Conservation (phyloP, 2,329 filamentous ascomycete genomes). For the Dothideomycetidae sp. region DNA sequence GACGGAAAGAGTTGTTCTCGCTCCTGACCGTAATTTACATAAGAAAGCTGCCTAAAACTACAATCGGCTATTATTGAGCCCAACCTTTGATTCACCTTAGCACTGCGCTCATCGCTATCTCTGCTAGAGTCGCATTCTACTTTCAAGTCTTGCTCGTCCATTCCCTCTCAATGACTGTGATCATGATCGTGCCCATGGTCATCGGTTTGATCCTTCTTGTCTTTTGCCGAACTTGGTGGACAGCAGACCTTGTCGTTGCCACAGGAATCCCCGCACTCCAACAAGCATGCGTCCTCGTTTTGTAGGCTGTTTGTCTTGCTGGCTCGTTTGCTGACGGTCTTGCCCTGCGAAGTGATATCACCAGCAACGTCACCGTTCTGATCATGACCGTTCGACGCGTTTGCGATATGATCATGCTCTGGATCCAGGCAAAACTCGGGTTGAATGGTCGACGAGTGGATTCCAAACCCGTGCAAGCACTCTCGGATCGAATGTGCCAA, state of each 20-base stretch:
- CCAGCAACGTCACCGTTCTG: conserved; percentile 18
- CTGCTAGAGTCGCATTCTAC: too few species aligned
- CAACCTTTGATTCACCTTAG: too few species aligned
- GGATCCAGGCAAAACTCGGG: conserved; percentile 55
- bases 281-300: conserved; percentile 24
- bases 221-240: conserved; percentile 15
- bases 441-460: conserved; percentile 94
- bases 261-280: conserved; percentile 32
- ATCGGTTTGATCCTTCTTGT: conserved; percentile 10
- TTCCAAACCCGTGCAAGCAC: conserved; percentile 89
- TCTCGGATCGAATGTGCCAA: conserved; percentile 68
- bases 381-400: conserved; percentile 16
- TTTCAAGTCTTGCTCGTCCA: too few species aligned
- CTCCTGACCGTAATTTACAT: too few species aligned
- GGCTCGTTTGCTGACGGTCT: conserved; percentile 23
- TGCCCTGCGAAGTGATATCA: conserved; percentile 17
- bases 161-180: conserved; percentile 14
- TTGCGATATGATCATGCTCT: conserved; percentile 28
- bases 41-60: too few species aligned
- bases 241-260: conserved; percentile 29
- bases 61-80: too few species aligned
- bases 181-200: conserved; percentile 25
- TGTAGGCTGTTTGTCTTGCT: conserved; percentile 20
- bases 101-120: too few species aligned
- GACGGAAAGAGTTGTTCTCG: too few species aligned